Base-by-base conservation (phyloP, 768 basidiomycete genomes). In the Dioszegia aurantiaca region DNA sequence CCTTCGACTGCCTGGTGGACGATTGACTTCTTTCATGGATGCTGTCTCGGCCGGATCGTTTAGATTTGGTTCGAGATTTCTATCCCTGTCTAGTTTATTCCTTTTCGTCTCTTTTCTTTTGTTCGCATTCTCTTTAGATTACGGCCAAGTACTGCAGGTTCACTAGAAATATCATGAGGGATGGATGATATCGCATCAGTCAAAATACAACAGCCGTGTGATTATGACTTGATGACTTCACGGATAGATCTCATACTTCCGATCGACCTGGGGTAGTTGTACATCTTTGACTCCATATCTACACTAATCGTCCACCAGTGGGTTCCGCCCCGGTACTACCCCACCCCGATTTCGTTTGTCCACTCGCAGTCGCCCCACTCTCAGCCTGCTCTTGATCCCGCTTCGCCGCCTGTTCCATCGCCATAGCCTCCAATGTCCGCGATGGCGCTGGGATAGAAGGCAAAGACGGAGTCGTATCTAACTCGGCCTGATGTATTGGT, bases 1-100 rank as follows among this genome's bases (percentile, higher is more conserved):
- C 10, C 68, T 65, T 52, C 59, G 64, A 30, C 37, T 72, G 14
- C 69, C 61, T 37, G 70, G 67, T 33, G 70, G 67, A 26, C 61
- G 64, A 57, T 49, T 72, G 31, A 59, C 65, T 23, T 43, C 51
- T 26, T 62, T 65, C 17, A 58, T 58, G 53, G 59, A 64, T 30
- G 55, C 63, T 51, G 51, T 47, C 33, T 52, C 55, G 26, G 56
- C 53, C 16, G 37, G 59, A 33, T 64, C 59, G 36, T 69, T 63
- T 64, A 62, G 68, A 64, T 42, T 67, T 36, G 51, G 68, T 63
- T 43, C 60, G 58, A 64, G 54, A 62, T 40, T 44, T 47, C 40
- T n/a, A n/a, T n/a, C n/a, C n/a, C n/a, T n/a, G 8, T 30, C 45
- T 21, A 4, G n/a, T 27, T 21, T 19, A 19, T 10, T 23, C 26